Evolutionary conservation across 768 basidiomycete species (phyloP).

Genomic region (Lactifluus hygrophoroides): DNA sequence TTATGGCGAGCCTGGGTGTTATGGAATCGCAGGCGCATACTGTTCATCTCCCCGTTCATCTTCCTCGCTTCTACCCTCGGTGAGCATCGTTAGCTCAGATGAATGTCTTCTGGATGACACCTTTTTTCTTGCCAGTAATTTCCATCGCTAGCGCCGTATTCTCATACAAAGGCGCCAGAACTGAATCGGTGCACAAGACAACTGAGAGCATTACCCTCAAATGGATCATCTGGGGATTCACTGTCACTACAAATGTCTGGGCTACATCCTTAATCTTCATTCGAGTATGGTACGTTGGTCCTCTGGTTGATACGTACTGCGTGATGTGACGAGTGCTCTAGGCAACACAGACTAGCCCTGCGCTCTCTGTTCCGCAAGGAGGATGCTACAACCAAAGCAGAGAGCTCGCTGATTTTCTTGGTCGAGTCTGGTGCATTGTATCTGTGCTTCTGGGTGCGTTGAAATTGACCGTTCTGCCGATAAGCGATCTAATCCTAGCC

Average conservation of each 20-base stretch:
- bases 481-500: neutral
- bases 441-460: slow-evolving; percentile 4
- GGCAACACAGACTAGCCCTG: slow-evolving; percentile 3
- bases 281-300: slow-evolving; percentile 1
- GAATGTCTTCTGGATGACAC: neutral
- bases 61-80: neutral
- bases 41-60: neutral
- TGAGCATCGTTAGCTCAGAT: neutral
- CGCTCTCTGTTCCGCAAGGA: neutral
- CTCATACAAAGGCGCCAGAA: neutral
- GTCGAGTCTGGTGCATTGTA: slow-evolving; percentile 6
- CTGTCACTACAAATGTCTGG: slow-evolving; percentile 9
- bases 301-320: neutral
- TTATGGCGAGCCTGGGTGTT: slow-evolving; percentile 11
- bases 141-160: neutral
- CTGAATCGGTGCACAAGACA: neutral
- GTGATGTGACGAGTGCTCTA: neutral
- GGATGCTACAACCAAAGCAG: neutral
- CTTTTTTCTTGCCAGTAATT: neutral
- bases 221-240: neutral
- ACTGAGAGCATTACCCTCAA: neutral
- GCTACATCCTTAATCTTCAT: slow-evolving; percentile 10
- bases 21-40: neutral
- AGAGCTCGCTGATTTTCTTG: neutral
- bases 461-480: too few relatives aligned